Conservation (phyloP, 2,329 filamentous ascomycete genomes). For the Cercospora berteroae region DNA sequence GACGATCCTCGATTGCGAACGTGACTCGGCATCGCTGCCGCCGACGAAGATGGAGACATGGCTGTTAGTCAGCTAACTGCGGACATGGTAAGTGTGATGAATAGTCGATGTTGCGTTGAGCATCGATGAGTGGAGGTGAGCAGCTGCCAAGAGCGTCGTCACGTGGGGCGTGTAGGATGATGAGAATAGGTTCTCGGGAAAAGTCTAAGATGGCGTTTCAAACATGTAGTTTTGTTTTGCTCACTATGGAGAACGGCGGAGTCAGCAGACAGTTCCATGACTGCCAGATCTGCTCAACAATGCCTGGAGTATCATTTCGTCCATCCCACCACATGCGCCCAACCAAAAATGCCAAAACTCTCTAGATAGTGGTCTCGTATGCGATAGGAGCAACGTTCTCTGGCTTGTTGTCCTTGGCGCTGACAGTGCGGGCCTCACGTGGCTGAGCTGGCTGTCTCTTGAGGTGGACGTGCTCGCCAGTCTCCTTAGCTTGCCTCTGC, state of each 20-base stretch:
- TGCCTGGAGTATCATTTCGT: conserved; percentile 17
- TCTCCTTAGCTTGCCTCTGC: conserved; percentile 88
- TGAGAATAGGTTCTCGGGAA: conserved; percentile 1
- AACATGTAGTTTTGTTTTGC: conserved; percentile 30
- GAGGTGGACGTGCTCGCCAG: conserved; percentile 82
- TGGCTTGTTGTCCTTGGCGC: conserved; percentile 75
- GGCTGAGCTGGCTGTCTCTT: conserved; percentile 85
- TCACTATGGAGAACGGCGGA: conserved; percentile 28
- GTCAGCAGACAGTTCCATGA: conserved; percentile 16
- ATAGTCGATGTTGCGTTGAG: conserved; percentile 13
- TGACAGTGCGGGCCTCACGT: conserved; percentile 76
- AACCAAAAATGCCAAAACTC: conserved; percentile 26
- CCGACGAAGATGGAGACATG: conserved; percentile 32
- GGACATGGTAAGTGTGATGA: conserved; percentile 10
- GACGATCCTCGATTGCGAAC: conserved; percentile 28
- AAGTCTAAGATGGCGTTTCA: conserved; percentile 17
- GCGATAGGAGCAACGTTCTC: conserved; percentile 88
- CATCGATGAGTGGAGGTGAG: conserved; percentile 5
- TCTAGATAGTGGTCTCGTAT: conserved; percentile 98
- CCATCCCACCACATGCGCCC: conserved; percentile 25
- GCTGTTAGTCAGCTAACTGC: neutral
- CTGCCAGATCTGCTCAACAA: conserved; percentile 18
- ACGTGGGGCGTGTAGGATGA: neutral
- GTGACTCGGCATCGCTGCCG: conserved; percentile 15
- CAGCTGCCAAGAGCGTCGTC: conserved; percentile 5